A percentile compares a stretch with the other conserved stretches of the same genome.
Evolutionary conservation across 306 rosid species (phyloP).

Genomic region (Leucaena leucocephala): DNA sequence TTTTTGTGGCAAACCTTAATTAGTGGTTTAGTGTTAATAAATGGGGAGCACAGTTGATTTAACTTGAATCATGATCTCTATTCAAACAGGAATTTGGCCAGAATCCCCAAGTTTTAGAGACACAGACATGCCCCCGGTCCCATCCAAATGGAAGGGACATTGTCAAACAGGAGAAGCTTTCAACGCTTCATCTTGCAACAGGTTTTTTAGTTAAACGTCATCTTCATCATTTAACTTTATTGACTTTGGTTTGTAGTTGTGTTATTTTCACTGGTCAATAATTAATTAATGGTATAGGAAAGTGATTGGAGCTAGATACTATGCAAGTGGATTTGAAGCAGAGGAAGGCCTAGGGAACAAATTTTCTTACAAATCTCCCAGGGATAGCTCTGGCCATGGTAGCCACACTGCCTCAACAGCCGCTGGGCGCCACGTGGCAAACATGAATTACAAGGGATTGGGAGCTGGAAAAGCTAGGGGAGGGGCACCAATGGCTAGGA

Average conservation of each 20-base stretch:
- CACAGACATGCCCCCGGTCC: constrained; percentile 75
- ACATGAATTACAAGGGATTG: constrained; percentile 74
- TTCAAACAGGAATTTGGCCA: constrained; percentile 82
- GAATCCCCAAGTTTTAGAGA: constrained; percentile 87
- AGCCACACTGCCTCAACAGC: constrained; percentile 86
- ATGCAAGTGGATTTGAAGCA: constrained; percentile 67
- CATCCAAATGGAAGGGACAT: constrained; percentile 69
- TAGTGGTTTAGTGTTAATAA: constrained; percentile 1
- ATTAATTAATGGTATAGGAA: constrained; percentile 50
- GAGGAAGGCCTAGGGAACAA: constrained; percentile 57
- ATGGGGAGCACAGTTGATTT: neutral
- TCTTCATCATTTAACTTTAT: neutral
- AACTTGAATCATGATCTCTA: neutral
- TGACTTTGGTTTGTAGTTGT: neutral
- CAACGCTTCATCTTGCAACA: constrained; percentile 83
- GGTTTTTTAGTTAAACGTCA: constrained; percentile 47
- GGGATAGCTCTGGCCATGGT: constrained; percentile 88
- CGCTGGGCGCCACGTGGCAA: constrained; percentile 68
- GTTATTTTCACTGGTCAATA: constrained; percentile 33
- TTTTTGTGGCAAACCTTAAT: constrained; percentile 3
- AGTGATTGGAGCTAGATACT: constrained; percentile 86
- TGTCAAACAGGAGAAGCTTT: constrained; percentile 81
- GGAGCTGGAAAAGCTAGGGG: constrained; percentile 80
- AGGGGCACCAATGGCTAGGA: constrained; percentile 81
- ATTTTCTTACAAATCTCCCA: constrained; percentile 68